These are phyloP conservation scores for Ophiostoma sp. DNA, from an alignment of 2,329 filamentous ascomycete genomes.

Conservation along the genomic window DNA sequence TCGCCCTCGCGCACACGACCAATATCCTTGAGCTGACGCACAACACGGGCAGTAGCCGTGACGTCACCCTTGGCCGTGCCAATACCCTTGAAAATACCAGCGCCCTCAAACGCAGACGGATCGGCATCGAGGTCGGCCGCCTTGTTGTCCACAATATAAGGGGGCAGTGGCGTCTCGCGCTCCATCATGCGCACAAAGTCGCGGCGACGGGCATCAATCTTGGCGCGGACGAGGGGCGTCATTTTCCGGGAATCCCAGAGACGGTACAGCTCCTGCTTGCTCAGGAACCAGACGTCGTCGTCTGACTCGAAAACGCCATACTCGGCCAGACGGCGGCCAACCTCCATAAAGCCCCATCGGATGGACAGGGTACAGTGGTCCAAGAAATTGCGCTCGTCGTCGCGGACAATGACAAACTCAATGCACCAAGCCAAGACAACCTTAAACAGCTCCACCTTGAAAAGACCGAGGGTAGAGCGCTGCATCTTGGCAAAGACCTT, in stretches of 20 bases:
- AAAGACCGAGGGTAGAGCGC: neutral
- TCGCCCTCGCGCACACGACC: neutral
- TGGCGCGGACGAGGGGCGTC: neutral
- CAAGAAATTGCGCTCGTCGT: neutral
- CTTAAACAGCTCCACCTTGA: neutral
- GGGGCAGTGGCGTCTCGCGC: neutral
- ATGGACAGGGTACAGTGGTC: neutral
- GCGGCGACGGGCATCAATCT: neutral
- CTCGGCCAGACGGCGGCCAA: neutral
- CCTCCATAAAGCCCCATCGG: constrained; percentile 1
- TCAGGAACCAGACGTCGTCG: neutral
- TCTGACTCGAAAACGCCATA: neutral
- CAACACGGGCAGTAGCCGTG: neutral
- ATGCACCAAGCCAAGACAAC: neutral
- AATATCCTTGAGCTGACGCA: constrained; percentile 3
- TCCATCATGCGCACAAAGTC: constrained; percentile 2
- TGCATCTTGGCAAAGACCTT: neutral
- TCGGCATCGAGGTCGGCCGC: neutral
- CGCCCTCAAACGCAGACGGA: neutral
- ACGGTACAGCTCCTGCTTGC: neutral
- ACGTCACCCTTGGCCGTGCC: neutral
- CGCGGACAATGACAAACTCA: constrained; percentile 3
- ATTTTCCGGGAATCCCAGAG: neutral
- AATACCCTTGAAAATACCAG: neutral
- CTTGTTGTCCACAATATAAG: neutral